These are phyloP conservation scores for Backusella tarrabulga DNA, from an alignment of 192 early-diverging fungal species.

Conservation along the genomic window DNA sequence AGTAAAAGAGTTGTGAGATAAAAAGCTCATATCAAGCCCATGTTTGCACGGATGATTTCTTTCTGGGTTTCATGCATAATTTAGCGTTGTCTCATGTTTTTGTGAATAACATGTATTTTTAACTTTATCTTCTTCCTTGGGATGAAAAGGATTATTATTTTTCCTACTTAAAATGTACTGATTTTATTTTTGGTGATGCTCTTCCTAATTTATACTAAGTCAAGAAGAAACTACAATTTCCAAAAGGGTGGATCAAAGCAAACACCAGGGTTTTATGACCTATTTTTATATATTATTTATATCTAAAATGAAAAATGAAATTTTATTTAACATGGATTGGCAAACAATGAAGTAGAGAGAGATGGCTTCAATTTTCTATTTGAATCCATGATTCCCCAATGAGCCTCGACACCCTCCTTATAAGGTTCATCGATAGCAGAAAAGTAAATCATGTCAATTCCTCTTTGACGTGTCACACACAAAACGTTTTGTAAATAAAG, in stretches of 20 bases:
- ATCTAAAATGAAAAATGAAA: not conserved
- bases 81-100: no score
- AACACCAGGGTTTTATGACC: not conserved
- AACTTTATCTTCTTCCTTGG: no score
- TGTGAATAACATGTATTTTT: no score
- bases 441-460: conserved; percentile 56
- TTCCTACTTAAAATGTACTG: conserved; percentile 28
- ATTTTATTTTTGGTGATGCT: conserved; percentile 48
- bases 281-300: not conserved
- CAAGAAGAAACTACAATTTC: conserved; percentile 54
- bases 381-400: conserved; percentile 26
- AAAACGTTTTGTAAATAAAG: conserved; percentile 41
- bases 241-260: conserved; percentile 52
- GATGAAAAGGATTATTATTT: no score
- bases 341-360: not conserved
- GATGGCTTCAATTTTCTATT: conserved; percentile 18
- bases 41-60: no score
- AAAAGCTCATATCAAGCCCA: no score
- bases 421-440: conserved; percentile 59
- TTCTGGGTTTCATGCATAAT: no score
- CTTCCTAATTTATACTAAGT: conserved; percentile 53
- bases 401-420: conserved; percentile 42
- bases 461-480: conserved; percentile 46
- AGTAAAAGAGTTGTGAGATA: no score
- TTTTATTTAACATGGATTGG: not conserved